Percentiles rank a stretch among this genome's conserved stretches.
Evolutionary conservation across 192 early-diverging fungal genomes (phyloP).

Genomic region (Bifiguratus adelaidae): DNA sequence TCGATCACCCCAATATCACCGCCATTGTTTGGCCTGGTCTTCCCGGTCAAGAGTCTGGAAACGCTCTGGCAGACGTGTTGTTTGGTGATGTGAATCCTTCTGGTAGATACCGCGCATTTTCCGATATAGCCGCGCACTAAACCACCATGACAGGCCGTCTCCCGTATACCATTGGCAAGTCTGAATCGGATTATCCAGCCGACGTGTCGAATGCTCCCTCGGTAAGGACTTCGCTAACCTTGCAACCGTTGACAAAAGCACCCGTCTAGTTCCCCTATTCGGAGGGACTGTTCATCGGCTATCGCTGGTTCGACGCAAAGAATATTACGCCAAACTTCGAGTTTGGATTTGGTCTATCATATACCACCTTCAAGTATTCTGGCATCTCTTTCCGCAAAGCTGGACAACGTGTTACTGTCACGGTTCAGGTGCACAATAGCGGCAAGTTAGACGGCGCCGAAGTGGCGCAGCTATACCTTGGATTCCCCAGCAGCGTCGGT

Average conservation of each 20-base stretch:
- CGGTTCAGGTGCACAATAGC: slow-evolving; percentile 18
- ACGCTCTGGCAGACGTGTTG: slow-evolving; percentile 53
- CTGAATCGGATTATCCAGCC: slow-evolving; percentile 29
- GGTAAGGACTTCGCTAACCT: neutral
- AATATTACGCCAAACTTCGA: slow-evolving; percentile 32
- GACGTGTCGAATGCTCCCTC: neutral
- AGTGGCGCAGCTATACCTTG: slow-evolving; percentile 19
- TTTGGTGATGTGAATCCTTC: slow-evolving; percentile 59
- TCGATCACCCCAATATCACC: slow-evolving; percentile 45
- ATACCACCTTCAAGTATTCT: slow-evolving; percentile 43
- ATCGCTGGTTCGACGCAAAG: slow-evolving; percentile 33
- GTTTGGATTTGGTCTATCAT: slow-evolving; percentile 57
- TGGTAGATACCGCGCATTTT: too few species aligned
- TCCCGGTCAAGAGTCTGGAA: slow-evolving; percentile 59
- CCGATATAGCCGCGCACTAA: too few species aligned
- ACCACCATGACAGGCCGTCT: slow-evolving; percentile 48
- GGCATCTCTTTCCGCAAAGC: slow-evolving; percentile 7
- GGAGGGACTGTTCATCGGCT: slow-evolving; percentile 44
- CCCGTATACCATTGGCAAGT: slow-evolving; percentile 47
- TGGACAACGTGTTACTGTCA: slow-evolving; percentile 6
- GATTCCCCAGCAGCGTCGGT: slow-evolving; percentile 22
- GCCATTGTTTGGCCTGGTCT: slow-evolving; percentile 43
- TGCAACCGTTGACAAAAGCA: neutral
- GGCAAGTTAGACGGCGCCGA: slow-evolving; percentile 16
- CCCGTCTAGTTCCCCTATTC: slow-evolving; percentile 36